Evolutionary conservation across 331 rosid genomes (phyloP), one percentile per base, ranked within the genome.

Genomic region (Malus hybrid): DNA sequence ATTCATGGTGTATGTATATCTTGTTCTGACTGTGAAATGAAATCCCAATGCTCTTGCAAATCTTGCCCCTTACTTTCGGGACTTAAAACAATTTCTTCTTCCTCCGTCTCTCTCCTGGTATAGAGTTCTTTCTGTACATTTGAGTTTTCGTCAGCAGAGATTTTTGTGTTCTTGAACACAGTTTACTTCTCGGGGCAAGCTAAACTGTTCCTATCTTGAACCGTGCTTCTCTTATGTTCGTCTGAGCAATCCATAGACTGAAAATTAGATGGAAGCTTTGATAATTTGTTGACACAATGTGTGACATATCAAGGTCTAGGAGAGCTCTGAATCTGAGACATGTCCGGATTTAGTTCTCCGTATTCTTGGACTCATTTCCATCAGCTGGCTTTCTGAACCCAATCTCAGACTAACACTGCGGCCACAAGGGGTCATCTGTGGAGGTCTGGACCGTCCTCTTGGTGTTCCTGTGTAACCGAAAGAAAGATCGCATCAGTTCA

Each of bases 291-390:
- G 64, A 76, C 69, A 73, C 77, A 64, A 61, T 74, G 70, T 33
- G 58, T 46, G 77, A 29, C 68, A 75, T 63, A 76, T 58, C 73
- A 79, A 78, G 71, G 70, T 77, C 84, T 85, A 91, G 29, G 89
- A 52, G 81, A 93, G 85, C 83, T 93, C 96, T 28, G 98, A 89
- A 86, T 91, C 98, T 55, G 93, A 93, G 87, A 86, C 90, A 86
- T 89, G 96, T 74, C 96, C 91, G 24, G 94, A 86, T 72, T 88
- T 52, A 63, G 84, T 36, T 86, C 96, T 84, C 70, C 86, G 80
- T 6, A 81, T 34, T 84, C 90, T 88, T 73, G 96, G 89, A 85
- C 89, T 86, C 69, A 79, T 60, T 56, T 28, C 32, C 70, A 72
- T 78, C 10, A 73, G 82, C 72, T 24, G 82, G 81, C 84, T 81